These are phyloP conservation scores for Hymenoscyphus occultus DNA, from an alignment of 2,329 filamentous ascomycete genomes.

Conservation along the genomic window DNA sequence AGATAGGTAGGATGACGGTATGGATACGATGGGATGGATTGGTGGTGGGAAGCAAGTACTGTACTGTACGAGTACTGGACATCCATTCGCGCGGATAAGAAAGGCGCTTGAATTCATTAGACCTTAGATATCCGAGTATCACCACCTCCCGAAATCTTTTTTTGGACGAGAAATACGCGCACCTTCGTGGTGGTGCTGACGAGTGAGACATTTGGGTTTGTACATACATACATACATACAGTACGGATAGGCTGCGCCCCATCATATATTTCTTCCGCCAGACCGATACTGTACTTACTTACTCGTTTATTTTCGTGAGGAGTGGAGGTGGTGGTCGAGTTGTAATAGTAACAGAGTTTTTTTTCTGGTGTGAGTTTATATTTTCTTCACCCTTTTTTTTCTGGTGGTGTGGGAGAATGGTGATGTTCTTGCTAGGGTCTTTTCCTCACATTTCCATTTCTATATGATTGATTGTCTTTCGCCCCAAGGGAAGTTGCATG, in stretches of 20 bases:
- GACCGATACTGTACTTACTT: not conserved
- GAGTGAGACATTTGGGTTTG: conserved; percentile 1
- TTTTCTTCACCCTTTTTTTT: not conserved
- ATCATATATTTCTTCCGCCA: not conserved
- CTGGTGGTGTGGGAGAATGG: not conserved
- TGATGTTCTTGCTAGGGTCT: not conserved
- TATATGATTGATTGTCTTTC: not conserved
- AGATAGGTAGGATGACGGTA: not conserved
- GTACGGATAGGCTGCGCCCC: not conserved
- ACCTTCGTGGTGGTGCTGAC: not conserved
- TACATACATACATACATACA: not conserved
- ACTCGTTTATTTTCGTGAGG: not conserved
- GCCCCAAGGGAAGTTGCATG: conserved; percentile 1
- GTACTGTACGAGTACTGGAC: not conserved
- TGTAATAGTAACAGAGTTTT: not conserved
- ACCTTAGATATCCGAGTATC: not conserved
- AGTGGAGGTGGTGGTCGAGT: not conserved
- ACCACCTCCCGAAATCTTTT: not conserved
- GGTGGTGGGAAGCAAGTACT: not conserved
- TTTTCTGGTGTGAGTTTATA: not conserved
- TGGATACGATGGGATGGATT: not conserved
- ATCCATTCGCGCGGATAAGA: not conserved
- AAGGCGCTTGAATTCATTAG: not conserved
- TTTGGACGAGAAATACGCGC: not conserved
- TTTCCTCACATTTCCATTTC: not conserved